Evolutionary conservation across 2,329 filamentous ascomycete genomes (phyloP).

Genomic region (Incumbomyces lentus): DNA sequence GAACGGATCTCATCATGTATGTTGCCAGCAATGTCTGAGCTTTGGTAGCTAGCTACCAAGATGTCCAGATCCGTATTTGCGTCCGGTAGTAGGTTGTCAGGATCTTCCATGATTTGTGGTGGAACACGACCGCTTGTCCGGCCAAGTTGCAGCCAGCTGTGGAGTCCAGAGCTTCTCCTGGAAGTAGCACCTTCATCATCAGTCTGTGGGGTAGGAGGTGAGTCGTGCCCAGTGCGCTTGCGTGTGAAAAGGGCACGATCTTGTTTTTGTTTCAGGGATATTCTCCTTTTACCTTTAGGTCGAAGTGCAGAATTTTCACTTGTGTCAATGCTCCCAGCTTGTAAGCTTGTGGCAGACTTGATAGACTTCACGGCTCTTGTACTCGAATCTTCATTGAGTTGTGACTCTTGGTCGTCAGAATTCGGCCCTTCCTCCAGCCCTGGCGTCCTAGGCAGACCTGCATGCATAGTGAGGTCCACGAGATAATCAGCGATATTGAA

Average conservation of each 20-base stretch:
- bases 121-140: slow-evolving; percentile 44
- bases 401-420: slow-evolving; percentile 16
- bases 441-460: slow-evolving; percentile 48
- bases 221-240: slow-evolving; percentile 48
- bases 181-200: slow-evolving; percentile 41
- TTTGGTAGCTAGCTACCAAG: slow-evolving; percentile 63
- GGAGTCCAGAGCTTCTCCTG: slow-evolving; percentile 35
- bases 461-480: slow-evolving; percentile 96
- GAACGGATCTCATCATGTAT: slow-evolving; percentile 70
- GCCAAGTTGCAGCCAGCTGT: slow-evolving; percentile 51
- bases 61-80: slow-evolving; percentile 70
- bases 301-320: slow-evolving; percentile 52
- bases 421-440: slow-evolving; percentile 46
- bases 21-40: slow-evolving; percentile 64
- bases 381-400: slow-evolving; percentile 71
- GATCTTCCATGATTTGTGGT: slow-evolving; percentile 60
- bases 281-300: slow-evolving; percentile 59
- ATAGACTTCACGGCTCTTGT: slow-evolving; percentile 83
- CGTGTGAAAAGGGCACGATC: slow-evolving; percentile 85
- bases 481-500: slow-evolving; percentile 99
- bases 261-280: slow-evolving; percentile 76
- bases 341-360: slow-evolving; percentile 81
- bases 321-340: slow-evolving; percentile 62
- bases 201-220: slow-evolving; percentile 50
- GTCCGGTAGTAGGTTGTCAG: slow-evolving; percentile 46